Percentiles rank a stretch among this genome's conserved stretches.
Conservation (phyloP, 2,329 filamentous ascomycete genomes). For the Epichloe elymi region DNA sequence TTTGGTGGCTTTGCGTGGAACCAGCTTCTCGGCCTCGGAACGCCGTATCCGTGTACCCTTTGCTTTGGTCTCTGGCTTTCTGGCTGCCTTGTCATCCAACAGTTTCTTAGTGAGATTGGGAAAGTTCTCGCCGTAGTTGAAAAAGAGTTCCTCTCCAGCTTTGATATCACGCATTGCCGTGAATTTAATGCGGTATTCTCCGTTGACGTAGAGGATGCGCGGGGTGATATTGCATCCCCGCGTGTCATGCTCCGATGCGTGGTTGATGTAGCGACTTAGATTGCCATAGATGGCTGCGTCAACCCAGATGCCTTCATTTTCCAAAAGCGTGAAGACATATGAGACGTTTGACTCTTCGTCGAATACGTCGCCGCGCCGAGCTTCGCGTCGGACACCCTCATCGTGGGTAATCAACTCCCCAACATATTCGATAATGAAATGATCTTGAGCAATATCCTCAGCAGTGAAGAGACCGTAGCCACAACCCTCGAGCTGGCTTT, state of each 20-base stretch:
- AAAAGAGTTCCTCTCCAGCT: constrained; percentile 65
- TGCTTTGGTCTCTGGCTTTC: constrained; percentile 14
- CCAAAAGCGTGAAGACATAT: constrained; percentile 49
- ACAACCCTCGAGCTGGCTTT: constrained; percentile 52
- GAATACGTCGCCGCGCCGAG: constrained; percentile 45
- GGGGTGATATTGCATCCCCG: constrained; percentile 49
- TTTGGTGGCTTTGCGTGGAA: constrained; percentile 13
- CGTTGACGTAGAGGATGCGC: constrained; percentile 58
- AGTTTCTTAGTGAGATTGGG: constrained; percentile 41
- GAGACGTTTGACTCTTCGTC: constrained; percentile 48
- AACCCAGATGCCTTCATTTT: constrained; percentile 51
- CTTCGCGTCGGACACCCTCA: constrained; percentile 56
- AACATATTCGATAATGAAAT: constrained; percentile 72
- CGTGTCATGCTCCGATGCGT: constrained; percentile 42
- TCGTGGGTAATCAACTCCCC: constrained; percentile 62
- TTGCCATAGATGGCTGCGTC: constrained; percentile 70
- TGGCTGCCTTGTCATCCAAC: constrained; percentile 24
- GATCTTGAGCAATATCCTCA: constrained; percentile 50
- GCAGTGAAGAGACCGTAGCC: constrained; percentile 67
- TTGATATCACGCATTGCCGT: constrained; percentile 53
- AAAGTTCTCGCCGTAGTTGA: constrained; percentile 64
- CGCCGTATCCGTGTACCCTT: constrained; percentile 11
- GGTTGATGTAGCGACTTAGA: constrained; percentile 73
- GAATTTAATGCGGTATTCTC: constrained; percentile 64
- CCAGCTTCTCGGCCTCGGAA: constrained; percentile 7